phyloP scores from a whole-genome alignment of 2,329 filamentous ascomycete genomes.

The Colletotrichum sp. region DNA sequence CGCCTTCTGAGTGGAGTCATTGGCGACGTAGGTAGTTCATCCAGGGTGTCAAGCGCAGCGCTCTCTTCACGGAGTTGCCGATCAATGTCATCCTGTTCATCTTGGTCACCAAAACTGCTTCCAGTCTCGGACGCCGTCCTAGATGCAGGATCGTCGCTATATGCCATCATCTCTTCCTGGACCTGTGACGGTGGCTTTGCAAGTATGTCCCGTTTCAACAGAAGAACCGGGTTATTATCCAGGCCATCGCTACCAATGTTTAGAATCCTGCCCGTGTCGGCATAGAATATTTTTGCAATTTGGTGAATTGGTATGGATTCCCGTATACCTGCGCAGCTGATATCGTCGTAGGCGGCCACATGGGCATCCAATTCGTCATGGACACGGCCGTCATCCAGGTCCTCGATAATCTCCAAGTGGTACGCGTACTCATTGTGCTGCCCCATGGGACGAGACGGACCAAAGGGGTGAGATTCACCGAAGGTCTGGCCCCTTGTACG shows the following conservation, averaged over 20 bases:
- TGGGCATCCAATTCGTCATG: conserved; percentile 46
- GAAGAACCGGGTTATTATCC: conserved; percentile 74
- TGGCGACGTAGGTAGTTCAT: conserved; percentile 5
- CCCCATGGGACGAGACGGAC: conserved; percentile 26
- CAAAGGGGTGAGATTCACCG: neutral
- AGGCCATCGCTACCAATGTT: conserved; percentile 72
- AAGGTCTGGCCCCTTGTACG: neutral
- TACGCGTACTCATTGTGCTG: conserved; percentile 68
- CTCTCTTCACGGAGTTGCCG: conserved; percentile 48
- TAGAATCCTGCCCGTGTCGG: conserved; percentile 86
- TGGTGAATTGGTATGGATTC: conserved; percentile 60
- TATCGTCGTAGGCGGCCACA: conserved; percentile 42
- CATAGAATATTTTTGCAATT: conserved; percentile 91
- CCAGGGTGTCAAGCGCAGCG: conserved; percentile 19
- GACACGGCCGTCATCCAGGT: conserved; percentile 66
- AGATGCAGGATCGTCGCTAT: neutral
- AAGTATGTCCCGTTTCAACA: conserved; percentile 74
- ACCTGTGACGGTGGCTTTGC: conserved; percentile 62
- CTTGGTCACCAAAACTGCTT: conserved; percentile 9
- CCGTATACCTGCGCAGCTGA: conserved; percentile 51
- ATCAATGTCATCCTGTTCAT: conserved; percentile 51
- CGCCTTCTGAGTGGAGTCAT: conserved; percentile 33
- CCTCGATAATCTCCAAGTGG: conserved; percentile 82
- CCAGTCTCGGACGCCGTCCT: neutral
- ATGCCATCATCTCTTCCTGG: conserved; percentile 35